A percentile compares a stretch with the other conserved stretches of the same genome.
These are phyloP conservation scores for Verticillium zaregamsianum DNA, from an alignment of 2,329 filamentous ascomycete genomes.

Conservation along the genomic window DNA sequence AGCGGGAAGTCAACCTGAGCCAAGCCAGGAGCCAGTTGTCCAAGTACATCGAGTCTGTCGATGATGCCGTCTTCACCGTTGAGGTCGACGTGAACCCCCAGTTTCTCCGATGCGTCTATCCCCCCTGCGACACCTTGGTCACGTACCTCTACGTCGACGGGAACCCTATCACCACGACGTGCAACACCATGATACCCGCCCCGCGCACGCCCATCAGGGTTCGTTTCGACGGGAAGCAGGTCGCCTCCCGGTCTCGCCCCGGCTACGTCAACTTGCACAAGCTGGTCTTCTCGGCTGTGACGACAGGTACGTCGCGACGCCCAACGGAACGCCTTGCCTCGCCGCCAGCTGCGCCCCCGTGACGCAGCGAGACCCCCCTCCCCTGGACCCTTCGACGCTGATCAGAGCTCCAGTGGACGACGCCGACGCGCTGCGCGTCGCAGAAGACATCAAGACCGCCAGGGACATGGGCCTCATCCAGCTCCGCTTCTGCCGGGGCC, in stretches of 20 bases:
- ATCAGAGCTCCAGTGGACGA: constrained; percentile 8
- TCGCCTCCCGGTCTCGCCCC: not conserved
- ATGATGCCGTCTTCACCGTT: constrained; percentile 14
- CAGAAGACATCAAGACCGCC: constrained; percentile 4
- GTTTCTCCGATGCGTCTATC: not conserved
- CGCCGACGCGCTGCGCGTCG: constrained; percentile 4
- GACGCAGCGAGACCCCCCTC: too few relatives aligned
- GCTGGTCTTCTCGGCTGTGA: constrained; percentile 15
- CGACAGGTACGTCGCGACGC: constrained; percentile 8
- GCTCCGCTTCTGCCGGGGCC: constrained; percentile 9
- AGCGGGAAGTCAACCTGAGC: not conserved
- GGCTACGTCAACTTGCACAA: constrained; percentile 4
- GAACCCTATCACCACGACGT: not conserved
- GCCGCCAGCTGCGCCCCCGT: not conserved
- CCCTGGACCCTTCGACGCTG: not conserved
- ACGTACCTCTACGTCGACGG: constrained; percentile 15
- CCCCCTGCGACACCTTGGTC: constrained; percentile 7
- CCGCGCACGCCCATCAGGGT: not conserved
- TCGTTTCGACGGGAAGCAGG: not conserved
- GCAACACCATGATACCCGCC: not conserved
- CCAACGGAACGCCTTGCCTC: not conserved
- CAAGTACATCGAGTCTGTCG: constrained; percentile 17
- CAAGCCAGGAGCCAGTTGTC: not conserved
- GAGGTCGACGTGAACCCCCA: not conserved
- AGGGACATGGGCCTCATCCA: constrained; percentile 15